Percentiles rank a stretch among this genome's conserved stretches.
These are phyloP conservation scores for Scedosporium aurantiacum DNA, from an alignment of 2,329 filamentous ascomycete genomes.

Conservation along the genomic window DNA sequence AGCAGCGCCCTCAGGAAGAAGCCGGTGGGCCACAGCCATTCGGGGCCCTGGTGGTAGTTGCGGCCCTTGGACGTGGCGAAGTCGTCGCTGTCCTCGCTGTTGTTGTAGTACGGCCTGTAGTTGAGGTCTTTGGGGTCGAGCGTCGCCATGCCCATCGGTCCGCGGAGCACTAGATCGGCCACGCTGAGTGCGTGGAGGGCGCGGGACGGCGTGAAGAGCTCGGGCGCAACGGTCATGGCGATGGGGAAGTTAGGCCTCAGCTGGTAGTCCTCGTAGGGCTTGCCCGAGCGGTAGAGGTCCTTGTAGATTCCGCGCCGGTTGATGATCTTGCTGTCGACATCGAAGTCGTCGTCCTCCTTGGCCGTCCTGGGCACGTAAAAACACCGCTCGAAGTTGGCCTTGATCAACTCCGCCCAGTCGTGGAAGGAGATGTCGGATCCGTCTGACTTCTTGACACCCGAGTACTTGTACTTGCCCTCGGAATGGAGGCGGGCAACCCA, in stretches of 20 bases:
- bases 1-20: conserved; percentile 89
- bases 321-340: conserved; percentile 67
- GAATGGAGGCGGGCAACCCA: conserved; percentile 65
- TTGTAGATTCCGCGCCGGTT: conserved; percentile 97
- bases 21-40: conserved; percentile 96
- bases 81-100: conserved; percentile 83
- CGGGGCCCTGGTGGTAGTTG: conserved; percentile 96
- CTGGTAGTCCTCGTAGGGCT: conserved; percentile 97
- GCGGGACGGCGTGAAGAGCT: conserved; percentile 69
- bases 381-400: conserved; percentile 79
- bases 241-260: conserved; percentile 89
- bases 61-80: conserved; percentile 88
- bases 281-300: conserved; percentile 85
- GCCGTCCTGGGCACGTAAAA: conserved; percentile 71
- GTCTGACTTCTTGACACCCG: conserved; percentile 57
- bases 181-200: conserved; percentile 71
- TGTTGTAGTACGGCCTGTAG: conserved; percentile 90
- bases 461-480: conserved; percentile 60
- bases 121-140: conserved; percentile 86
- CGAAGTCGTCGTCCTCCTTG: conserved; percentile 63
- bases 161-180: conserved; percentile 68
- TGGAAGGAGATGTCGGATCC: conserved; percentile 54
- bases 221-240: conserved; percentile 86
- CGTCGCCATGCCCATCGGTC: conserved; percentile 89
- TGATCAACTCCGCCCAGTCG: conserved; percentile 72